Percentiles rank a stretch among this genome's conserved stretches.
Evolutionary conservation across 2,329 filamentous ascomycete species (phyloP).

Genomic region (Chaetomium globosum): DNA sequence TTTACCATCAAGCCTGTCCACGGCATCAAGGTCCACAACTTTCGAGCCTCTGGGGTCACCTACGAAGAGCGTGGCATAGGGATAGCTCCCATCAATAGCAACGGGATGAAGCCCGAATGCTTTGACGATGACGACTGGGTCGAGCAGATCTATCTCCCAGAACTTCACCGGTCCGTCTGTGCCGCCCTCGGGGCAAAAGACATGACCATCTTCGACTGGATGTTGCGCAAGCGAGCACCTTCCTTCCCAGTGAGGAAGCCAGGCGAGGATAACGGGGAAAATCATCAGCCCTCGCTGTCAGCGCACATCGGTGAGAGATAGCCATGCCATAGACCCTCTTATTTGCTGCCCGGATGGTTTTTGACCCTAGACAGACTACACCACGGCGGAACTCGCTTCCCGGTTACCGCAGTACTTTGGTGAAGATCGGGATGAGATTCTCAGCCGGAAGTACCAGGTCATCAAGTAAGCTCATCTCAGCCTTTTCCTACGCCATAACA

Average conservation of each 20-base stretch:
- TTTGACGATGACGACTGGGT: slow-evolving; percentile 15
- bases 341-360: not conserved
- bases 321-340: not conserved
- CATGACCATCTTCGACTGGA: slow-evolving; percentile 16
- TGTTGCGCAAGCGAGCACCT: slow-evolving; percentile 6
- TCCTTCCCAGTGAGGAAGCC: slow-evolving; percentile 13
- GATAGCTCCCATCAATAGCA: slow-evolving; percentile 1
- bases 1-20: slow-evolving; percentile 13
- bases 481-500: not conserved
- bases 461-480: not conserved
- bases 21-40: slow-evolving; percentile 9
- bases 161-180: slow-evolving; percentile 6
- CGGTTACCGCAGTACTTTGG: not conserved
- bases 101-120: not conserved
- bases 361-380: not conserved
- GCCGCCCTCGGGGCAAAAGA: slow-evolving; percentile 6
- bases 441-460: not conserved
- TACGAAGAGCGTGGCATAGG: slow-evolving; percentile 5
- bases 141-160: not conserved
- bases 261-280: slow-evolving; percentile 6
- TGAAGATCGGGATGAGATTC: not conserved
- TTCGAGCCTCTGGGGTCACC: not conserved
- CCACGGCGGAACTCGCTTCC: not conserved
- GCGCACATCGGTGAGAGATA: not conserved
- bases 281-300: slow-evolving; percentile 8